phyloP scores from a whole-genome alignment of 345 rosid genomes.

The Moricandia arvensis region DNA sequence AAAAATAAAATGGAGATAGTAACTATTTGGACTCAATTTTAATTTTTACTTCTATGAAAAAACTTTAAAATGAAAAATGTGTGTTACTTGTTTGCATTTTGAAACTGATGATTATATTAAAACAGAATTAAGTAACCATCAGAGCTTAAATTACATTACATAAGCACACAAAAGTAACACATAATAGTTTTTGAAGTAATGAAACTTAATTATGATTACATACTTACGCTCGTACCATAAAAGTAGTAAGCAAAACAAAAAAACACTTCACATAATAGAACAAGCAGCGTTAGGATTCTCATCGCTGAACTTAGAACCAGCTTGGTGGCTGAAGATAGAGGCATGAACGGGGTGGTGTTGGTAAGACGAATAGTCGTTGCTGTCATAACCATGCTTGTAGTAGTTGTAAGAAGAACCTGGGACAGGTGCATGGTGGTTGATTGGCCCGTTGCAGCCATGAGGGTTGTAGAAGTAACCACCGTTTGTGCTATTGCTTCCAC shows the following conservation, averaged over 20 bases:
- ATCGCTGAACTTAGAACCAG: slow-evolving; percentile 72
- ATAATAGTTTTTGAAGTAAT: neutral
- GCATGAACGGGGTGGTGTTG: slow-evolving; percentile 49
- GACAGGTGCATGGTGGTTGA: slow-evolving; percentile 46
- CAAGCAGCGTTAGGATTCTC: slow-evolving; percentile 87
- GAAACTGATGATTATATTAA: neutral
- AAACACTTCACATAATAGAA: slow-evolving; percentile 53
- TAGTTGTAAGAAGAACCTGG: slow-evolving; percentile 80
- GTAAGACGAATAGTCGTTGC: slow-evolving; percentile 46
- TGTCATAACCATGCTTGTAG: slow-evolving; percentile 81
- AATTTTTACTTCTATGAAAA: neutral
- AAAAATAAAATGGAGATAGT: too few species aligned
- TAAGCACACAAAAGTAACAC: neutral
- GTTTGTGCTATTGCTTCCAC: slow-evolving; percentile 21
- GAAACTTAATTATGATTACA: slow-evolving; percentile 2
- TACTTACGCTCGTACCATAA: neutral
- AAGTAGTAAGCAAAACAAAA: neutral
- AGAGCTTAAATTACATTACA: neutral
- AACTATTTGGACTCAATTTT: neutral
- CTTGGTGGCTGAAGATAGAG: slow-evolving; percentile 51
- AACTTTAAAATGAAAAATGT: neutral
- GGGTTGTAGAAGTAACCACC: slow-evolving; percentile 47
- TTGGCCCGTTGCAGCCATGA: slow-evolving; percentile 63
- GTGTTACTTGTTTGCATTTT: neutral
- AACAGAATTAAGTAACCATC: neutral